phyloP scores from a whole-genome alignment of 345 rosid genomes.

The Eucalyptus sp. region DNA sequence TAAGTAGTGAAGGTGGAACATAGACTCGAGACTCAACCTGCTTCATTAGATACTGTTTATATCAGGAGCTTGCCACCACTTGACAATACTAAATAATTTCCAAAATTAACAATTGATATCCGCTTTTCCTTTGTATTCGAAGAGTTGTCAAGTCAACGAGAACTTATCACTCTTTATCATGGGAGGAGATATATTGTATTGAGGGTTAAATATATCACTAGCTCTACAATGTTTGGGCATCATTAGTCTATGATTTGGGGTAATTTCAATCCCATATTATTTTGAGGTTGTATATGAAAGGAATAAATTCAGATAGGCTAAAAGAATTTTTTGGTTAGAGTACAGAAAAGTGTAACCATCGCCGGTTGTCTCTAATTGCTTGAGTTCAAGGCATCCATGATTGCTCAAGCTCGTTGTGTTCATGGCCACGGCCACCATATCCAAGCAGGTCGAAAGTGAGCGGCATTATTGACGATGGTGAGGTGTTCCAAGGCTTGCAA shows the following conservation, averaged over 20 bases:
- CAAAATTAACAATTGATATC: not conserved
- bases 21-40: not conserved
- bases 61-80: not conserved
- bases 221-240: not conserved
- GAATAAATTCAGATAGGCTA: not conserved
- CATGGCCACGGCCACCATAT: not conserved
- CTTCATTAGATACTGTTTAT: not conserved
- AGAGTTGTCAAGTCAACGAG: not conserved
- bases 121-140: not conserved
- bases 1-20: not conserved
- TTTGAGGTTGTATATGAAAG: not conserved
- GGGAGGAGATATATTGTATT: not conserved
- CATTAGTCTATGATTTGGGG: not conserved
- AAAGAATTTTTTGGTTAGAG: not conserved
- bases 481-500: not conserved
- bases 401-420: not conserved
- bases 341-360: rapidly evolving
- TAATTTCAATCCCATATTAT: not conserved
- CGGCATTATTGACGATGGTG: not conserved
- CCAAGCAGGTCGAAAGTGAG: not conserved
- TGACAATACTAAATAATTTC: not conserved
- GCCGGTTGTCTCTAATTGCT: not conserved
- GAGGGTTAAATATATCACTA: not conserved
- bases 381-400: not conserved
- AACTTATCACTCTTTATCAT: not conserved